Conservation (phyloP, 1,139 yeast genomes). For the Yarrowia galli region DNA sequence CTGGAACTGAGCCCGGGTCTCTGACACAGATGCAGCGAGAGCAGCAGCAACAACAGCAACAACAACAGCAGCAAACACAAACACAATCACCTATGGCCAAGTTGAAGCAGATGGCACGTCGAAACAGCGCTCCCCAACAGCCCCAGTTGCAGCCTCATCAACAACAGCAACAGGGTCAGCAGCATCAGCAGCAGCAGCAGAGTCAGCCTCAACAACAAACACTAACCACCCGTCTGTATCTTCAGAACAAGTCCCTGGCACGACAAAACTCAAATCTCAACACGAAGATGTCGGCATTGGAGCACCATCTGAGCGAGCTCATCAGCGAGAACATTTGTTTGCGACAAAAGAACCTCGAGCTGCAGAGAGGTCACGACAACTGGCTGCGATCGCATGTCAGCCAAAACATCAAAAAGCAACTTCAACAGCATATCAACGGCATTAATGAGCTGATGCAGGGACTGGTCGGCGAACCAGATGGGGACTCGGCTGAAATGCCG, state of each 20-base stretch:
- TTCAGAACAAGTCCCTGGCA: conserved; percentile 47
- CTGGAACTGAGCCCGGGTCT: conserved; percentile 11
- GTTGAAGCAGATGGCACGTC: conserved; percentile 16
- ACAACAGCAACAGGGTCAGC: background rate
- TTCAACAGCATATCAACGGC: conserved; percentile 13
- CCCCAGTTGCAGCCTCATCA: background rate
- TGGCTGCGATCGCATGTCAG: conserved; percentile 7
- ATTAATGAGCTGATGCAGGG: conserved; percentile 21
- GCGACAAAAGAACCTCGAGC: conserved; percentile 43
- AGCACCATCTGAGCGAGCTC: conserved; percentile 43
- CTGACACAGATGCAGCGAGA: background rate
- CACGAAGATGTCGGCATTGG: conserved; percentile 44
- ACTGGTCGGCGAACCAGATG: background rate
- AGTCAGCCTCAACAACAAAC: conserved; percentile 34
- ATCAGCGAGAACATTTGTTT: conserved; percentile 45
- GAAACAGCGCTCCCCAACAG: background rate
- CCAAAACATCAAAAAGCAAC: conserved; percentile 16
- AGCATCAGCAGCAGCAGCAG: background rate
- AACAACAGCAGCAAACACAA: conserved; percentile 6
- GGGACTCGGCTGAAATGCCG: background rate
- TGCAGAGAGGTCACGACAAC: conserved; percentile 25
- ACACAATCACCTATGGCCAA: conserved; percentile 35
- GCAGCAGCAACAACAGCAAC: background rate
- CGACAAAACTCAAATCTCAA: conserved; percentile 45
- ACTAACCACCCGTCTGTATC: conserved; percentile 40